These are phyloP conservation scores for Phialocephala subalpina DNA, from an alignment of 2,329 filamentous ascomycete species.

Conservation along the genomic window DNA sequence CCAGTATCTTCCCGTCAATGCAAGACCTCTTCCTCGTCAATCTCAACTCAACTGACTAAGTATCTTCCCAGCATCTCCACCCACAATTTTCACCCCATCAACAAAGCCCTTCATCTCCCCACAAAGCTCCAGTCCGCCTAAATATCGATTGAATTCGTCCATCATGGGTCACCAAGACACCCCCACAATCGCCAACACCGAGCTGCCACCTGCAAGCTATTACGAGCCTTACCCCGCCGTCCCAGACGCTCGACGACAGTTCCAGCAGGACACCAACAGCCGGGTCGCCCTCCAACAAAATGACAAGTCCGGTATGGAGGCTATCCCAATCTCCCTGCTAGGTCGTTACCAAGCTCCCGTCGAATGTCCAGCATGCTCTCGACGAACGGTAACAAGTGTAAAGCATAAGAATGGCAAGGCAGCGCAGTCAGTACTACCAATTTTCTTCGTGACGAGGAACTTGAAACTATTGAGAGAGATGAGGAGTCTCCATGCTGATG, in stretches of 20 bases:
- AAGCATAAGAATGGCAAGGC: constrained; percentile 1
- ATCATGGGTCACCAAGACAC: constrained; percentile 1
- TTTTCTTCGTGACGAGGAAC: neutral
- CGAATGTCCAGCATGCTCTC: neutral
- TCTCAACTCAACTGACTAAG: neutral
- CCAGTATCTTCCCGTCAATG: neutral
- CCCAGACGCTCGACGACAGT: neutral
- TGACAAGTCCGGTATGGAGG: neutral
- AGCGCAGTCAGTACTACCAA: neutral
- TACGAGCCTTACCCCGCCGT: neutral
- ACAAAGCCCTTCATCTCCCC: neutral
- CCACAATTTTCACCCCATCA: neutral
- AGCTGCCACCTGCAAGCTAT: neutral
- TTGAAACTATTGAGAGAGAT: neutral
- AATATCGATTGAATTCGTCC: neutral
- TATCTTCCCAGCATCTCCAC: neutral
- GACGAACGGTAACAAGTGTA: neutral
- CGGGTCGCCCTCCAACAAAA: neutral
- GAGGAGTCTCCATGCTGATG: neutral
- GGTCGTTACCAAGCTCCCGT: neutral
- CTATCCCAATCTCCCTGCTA: neutral
- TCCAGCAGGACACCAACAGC: neutral
- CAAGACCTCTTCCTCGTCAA: neutral
- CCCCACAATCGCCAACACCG: neutral
- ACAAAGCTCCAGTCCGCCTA: neutral